Conservation (phyloP, 371 early-diverging fungal species). For the Quaeritorhiza haematococci region DNA sequence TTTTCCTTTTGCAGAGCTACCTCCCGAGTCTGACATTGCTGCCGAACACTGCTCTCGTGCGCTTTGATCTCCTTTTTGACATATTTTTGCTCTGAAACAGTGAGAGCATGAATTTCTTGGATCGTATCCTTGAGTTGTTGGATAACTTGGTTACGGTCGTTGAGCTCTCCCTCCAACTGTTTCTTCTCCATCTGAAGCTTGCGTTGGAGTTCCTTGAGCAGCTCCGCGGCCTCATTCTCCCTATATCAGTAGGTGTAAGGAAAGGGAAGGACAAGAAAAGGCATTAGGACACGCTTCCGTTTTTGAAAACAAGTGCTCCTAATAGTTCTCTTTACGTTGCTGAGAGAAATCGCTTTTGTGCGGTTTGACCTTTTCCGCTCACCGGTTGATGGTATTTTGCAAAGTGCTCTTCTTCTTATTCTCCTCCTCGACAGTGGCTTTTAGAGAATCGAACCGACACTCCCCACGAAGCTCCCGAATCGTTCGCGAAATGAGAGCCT, state of each 20-base stretch:
- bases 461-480: conserved; percentile 40
- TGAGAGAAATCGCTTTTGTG: no score
- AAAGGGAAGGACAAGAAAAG: neutral
- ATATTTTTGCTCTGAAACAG: conserved; percentile 47
- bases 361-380: neutral
- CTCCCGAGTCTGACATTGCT: conserved; percentile 32
- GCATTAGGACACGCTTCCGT: neutral
- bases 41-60: conserved; percentile 39
- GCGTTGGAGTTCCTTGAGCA: conserved; percentile 34
- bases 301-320: neutral
- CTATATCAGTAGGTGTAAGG: no score
- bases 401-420: conserved; percentile 40
- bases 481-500: conserved; percentile 31
- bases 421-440: conserved; percentile 45
- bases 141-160: conserved; percentile 45
- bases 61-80: conserved; percentile 51
- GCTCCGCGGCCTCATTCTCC: conserved; percentile 41
- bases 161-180: conserved; percentile 38
- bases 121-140: conserved; percentile 55
- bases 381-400: conserved; percentile 44
- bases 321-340: no score
- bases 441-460: conserved; percentile 32
- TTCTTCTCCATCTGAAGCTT: conserved; percentile 38
- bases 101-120: conserved; percentile 50
- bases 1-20: conserved; percentile 20